Evolutionary conservation across 106 monocot genomes (phyloP).

Genomic region (Allium sativum): DNA sequence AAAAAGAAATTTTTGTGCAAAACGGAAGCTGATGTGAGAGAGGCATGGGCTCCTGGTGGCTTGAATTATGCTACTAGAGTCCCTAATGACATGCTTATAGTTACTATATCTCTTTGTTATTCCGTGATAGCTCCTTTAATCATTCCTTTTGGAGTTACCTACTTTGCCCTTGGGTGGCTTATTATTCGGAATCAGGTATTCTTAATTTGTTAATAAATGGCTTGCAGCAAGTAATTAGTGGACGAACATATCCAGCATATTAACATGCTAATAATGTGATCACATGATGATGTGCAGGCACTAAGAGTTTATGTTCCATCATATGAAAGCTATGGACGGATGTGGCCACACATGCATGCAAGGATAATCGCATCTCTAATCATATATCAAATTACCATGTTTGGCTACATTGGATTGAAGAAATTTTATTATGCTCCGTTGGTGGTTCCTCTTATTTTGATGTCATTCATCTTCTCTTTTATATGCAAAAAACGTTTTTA

Average conservation of each 20-base stretch:
- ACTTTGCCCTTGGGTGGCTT: constrained; percentile 93
- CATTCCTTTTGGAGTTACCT: constrained; percentile 75
- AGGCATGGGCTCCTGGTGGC: constrained; percentile 88
- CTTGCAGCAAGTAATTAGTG: background rate
- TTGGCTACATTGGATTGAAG: constrained; percentile 70
- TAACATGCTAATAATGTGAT: background rate
- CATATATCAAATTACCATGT: constrained; percentile 85
- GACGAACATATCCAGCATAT: background rate
- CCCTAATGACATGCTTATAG: constrained; percentile 91
- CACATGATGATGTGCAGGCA: constrained; percentile 23
- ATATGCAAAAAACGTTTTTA: constrained; percentile 66
- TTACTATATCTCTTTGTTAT: constrained; percentile 85
- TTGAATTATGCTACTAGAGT: constrained; percentile 66
- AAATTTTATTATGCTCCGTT: constrained; percentile 51
- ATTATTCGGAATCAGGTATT: constrained; percentile 68
- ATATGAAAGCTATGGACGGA: constrained; percentile 81
- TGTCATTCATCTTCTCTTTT: constrained; percentile 52
- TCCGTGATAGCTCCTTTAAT: constrained; percentile 90
- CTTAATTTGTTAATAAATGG: too few species aligned
- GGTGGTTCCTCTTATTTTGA: constrained; percentile 39
- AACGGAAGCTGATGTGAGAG: constrained; percentile 80
- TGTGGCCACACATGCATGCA: constrained; percentile 98
- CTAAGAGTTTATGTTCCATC: constrained; percentile 76
- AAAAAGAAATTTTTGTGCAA: constrained; percentile 88
- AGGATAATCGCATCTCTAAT: constrained; percentile 66